Conservation (phyloP, 306 rosid species). For the Castanospermum australe region DNA sequence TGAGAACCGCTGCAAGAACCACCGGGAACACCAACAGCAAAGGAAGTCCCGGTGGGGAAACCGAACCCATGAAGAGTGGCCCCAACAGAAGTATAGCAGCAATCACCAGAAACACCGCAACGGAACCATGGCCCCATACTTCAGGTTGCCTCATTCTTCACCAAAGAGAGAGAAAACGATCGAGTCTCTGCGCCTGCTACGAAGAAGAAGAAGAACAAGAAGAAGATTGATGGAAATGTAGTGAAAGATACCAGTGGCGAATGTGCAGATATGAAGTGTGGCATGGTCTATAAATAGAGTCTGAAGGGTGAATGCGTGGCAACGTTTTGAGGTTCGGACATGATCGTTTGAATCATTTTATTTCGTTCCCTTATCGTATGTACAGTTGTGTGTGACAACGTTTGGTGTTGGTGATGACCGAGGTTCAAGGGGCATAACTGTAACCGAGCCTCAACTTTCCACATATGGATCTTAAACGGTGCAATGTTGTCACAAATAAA, state of each 20-base stretch:
- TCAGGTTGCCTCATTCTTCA: slow-evolving; percentile 30
- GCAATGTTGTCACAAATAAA: neutral
- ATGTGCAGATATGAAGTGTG: neutral
- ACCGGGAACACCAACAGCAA: slow-evolving; percentile 24
- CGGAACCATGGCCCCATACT: slow-evolving; percentile 40
- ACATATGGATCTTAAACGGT: neutral
- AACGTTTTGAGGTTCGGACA: no score
- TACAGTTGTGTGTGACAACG: no score
- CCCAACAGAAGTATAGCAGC: slow-evolving; percentile 3
- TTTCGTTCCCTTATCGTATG: no score
- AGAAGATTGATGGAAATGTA: neutral
- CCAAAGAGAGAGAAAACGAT: neutral
- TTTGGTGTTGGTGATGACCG: neutral
- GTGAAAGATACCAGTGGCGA: neutral
- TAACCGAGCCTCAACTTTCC: neutral
- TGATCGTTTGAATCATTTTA: no score
- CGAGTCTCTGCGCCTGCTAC: no score
- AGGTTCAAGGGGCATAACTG: neutral
- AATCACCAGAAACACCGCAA: neutral
- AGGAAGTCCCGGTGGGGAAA: slow-evolving; percentile 25
- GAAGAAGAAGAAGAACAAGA: no score
- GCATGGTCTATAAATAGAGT: neutral
- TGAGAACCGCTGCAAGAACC: neutral
- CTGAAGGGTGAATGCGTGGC: no score
- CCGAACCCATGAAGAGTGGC: neutral